phyloP scores from a whole-genome alignment of 768 basidiomycete species.

The Mycena alexandri region DNA sequence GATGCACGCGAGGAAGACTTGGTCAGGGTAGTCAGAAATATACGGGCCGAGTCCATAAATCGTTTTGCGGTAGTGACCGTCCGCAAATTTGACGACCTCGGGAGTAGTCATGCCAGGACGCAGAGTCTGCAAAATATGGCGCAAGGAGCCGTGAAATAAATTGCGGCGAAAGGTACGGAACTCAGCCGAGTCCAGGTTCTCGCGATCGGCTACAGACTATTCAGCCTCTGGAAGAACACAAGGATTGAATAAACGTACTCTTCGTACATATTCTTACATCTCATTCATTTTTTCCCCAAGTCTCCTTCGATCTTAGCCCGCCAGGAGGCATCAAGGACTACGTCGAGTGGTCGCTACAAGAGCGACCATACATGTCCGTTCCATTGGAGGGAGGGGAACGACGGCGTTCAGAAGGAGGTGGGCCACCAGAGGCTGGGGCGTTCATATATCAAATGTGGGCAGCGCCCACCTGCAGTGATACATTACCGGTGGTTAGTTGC shows the following conservation, averaged over 20 bases:
- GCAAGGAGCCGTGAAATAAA: slow-evolving; percentile 48
- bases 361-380: too few species aligned
- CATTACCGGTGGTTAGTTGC: too few species aligned
- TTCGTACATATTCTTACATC: too few species aligned
- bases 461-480: too few species aligned
- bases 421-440: too few species aligned
- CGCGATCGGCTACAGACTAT: neutral
- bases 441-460: too few species aligned
- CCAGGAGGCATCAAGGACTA: too few species aligned
- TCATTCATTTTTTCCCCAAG: too few species aligned
- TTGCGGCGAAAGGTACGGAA: slow-evolving; percentile 44
- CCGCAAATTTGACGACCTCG: slow-evolving; percentile 41
- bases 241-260: slow-evolving; percentile 17
- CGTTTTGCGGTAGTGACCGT: slow-evolving; percentile 39
- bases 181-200: neutral
- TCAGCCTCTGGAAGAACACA: neutral
- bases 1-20: slow-evolving; percentile 44
- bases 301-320: too few species aligned
- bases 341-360: too few species aligned
- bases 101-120: slow-evolving; percentile 45
- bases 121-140: slow-evolving; percentile 39
- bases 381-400: too few species aligned
- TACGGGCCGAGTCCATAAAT: slow-evolving; percentile 46
- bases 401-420: too few species aligned
- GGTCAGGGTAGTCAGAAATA: slow-evolving; percentile 58